These are phyloP conservation scores for Zygosaccharomyces pseudorouxii DNA, from an alignment of 805 yeast species.

Conservation along the genomic window DNA sequence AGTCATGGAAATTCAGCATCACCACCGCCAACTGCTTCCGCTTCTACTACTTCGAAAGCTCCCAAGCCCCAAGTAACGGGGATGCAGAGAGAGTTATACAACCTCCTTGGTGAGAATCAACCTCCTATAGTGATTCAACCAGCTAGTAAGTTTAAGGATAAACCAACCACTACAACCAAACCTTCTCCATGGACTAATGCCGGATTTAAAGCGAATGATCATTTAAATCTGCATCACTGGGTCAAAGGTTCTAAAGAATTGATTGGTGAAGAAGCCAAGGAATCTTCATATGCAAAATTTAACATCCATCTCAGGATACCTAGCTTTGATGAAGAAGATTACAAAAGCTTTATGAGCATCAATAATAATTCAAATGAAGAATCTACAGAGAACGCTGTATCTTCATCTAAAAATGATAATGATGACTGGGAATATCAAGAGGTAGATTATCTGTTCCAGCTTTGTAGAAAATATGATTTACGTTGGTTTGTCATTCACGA, in stretches of 20 bases:
- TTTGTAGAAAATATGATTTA: slow-evolving; percentile 50
- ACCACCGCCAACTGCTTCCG: slow-evolving; percentile 18
- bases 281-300: slow-evolving; percentile 66
- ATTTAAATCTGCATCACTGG: slow-evolving; percentile 75
- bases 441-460: slow-evolving; percentile 69
- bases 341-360: slow-evolving; percentile 45
- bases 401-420: slow-evolving; percentile 12
- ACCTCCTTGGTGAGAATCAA: slow-evolving; percentile 83
- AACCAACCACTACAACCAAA: slow-evolving; percentile 53
- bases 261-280: slow-evolving; percentile 31
- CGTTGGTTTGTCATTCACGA: slow-evolving; percentile 67
- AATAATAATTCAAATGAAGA: slow-evolving; percentile 23
- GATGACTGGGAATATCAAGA: slow-evolving; percentile 68
- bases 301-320: slow-evolving; percentile 70
- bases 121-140: slow-evolving; percentile 69
- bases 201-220: slow-evolving; percentile 54
- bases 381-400: slow-evolving; percentile 18
- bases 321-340: slow-evolving; percentile 57
- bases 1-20: slow-evolving; percentile 19
- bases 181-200: slow-evolving; percentile 81
- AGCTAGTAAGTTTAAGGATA: slow-evolving; percentile 54
- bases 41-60: slow-evolving; percentile 11
- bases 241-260: slow-evolving; percentile 62
- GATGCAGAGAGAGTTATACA: slow-evolving; percentile 85
- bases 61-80: slow-evolving; percentile 46